Evolutionary conservation across 768 basidiomycete genomes (phyloP).

Genomic region (Lentinus brumalis): DNA sequence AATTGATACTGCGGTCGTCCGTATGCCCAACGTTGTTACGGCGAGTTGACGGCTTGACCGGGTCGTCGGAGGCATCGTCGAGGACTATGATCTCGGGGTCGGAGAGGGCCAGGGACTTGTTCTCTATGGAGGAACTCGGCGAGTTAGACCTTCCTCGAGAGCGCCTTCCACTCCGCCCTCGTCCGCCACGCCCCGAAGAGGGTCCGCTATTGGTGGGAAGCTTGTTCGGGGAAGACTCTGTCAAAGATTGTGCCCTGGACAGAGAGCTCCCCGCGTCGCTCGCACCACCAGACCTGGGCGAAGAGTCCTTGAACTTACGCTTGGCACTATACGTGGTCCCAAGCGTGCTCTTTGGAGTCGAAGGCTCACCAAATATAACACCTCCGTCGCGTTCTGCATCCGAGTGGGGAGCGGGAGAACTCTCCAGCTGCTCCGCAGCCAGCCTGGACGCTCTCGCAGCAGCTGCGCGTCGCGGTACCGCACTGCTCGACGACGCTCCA

Average conservation of each 20-base stretch:
- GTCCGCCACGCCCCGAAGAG: background rate
- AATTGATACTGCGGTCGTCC: background rate
- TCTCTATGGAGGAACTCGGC: background rate
- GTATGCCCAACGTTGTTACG: background rate
- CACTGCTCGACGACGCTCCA: background rate
- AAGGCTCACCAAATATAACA: constrained; percentile 25
- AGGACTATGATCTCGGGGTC: background rate
- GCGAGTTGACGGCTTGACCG: background rate
- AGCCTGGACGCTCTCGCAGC: constrained; percentile 23
- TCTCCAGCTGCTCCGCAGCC: constrained; percentile 28
- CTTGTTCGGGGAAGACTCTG: constrained; percentile 1
- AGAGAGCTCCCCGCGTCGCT: background rate
- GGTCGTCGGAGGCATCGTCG: background rate
- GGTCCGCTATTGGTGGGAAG: background rate
- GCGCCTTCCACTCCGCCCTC: background rate
- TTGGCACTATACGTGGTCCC: constrained; percentile 22
- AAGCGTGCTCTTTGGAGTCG: constrained; percentile 15
- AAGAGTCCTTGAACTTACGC: constrained; percentile 9
- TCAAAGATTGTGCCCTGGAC: background rate
- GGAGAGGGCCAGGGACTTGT: background rate
- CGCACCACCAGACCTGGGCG: constrained; percentile 7
- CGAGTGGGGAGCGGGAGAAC: constrained; percentile 19
- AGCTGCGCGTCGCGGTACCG: constrained; percentile 23
- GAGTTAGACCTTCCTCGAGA: background rate
- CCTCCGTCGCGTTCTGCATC: constrained; percentile 17